Conservation (phyloP, 371 early-diverging fungal genomes). For the Haplosporangium sp. region DNA sequence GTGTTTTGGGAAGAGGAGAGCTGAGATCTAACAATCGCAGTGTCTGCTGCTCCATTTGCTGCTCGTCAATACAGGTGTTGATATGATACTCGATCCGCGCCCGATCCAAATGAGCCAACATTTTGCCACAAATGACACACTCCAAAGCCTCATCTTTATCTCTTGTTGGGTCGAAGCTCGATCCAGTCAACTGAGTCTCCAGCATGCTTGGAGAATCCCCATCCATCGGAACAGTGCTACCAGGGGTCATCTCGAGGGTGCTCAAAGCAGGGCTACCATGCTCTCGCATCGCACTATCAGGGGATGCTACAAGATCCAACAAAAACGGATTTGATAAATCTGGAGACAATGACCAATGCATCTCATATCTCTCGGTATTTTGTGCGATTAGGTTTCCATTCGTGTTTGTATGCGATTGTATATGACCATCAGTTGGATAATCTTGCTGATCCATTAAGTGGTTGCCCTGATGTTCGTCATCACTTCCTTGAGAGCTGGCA, state of each 20-base stretch:
- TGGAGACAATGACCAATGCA: constrained; percentile 21
- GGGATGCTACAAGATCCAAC: constrained; percentile 22
- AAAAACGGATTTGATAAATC: constrained; percentile 17
- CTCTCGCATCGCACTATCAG: neutral
- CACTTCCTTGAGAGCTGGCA: constrained; percentile 43
- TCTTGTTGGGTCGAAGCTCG: neutral
- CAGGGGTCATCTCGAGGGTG: neutral
- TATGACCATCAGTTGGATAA: neutral
- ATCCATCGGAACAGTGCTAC: neutral
- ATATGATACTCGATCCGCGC: constrained; percentile 33
- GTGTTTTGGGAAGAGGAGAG: neutral
- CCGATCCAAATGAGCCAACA: constrained; percentile 25
- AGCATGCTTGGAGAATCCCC: neutral
- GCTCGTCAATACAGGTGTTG: constrained; percentile 43
- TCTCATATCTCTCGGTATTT: neutral
- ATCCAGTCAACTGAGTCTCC: neutral
- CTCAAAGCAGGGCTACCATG: neutral
- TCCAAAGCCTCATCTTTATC: constrained; percentile 1
- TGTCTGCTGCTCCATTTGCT: constrained; percentile 13
- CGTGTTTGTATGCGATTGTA: neutral
- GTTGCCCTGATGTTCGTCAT: constrained; percentile 1
- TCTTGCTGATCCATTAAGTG: neutral
- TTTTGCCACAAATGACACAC: constrained; percentile 37
- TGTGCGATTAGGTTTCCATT: neutral
- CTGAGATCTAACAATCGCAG: constrained; percentile 9